Percentiles rank a stretch among this genome's conserved stretches.
Conservation (phyloP, 345 rosid genomes). For the Cochlearia excelsa region DNA sequence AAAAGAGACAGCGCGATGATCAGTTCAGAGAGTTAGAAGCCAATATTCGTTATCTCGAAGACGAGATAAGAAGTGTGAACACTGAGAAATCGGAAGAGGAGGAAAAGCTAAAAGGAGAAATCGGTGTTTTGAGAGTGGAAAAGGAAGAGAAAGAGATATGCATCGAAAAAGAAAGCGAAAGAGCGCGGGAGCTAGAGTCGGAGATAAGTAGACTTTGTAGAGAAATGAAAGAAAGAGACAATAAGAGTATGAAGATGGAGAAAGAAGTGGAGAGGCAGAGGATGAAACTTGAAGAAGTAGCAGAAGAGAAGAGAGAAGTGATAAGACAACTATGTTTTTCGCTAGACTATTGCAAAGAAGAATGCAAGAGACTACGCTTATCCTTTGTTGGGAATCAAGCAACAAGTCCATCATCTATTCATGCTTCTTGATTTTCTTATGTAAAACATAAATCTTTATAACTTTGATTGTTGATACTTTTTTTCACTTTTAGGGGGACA, state of each 20-base stretch:
- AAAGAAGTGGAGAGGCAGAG: slow-evolving; percentile 51
- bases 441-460: slow-evolving; percentile 26
- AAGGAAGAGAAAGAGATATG: slow-evolving; percentile 37
- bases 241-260: slow-evolving; percentile 47
- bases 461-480: slow-evolving; percentile 22
- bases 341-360: slow-evolving; percentile 54
- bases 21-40: slow-evolving; percentile 66
- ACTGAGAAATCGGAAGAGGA: slow-evolving; percentile 48
- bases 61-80: slow-evolving; percentile 49
- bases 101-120: slow-evolving; percentile 42
- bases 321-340: slow-evolving; percentile 76
- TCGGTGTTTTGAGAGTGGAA: slow-evolving; percentile 45
- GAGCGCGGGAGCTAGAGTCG: slow-evolving; percentile 29
- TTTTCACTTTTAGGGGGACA: slow-evolving; percentile 29
- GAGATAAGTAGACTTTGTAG: slow-evolving; percentile 26
- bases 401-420: slow-evolving; percentile 27
- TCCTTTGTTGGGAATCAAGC: slow-evolving; percentile 39
- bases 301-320: slow-evolving; percentile 72
- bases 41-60: slow-evolving; percentile 53
- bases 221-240: slow-evolving; percentile 21
- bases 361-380: slow-evolving; percentile 46
- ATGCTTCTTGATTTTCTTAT: slow-evolving; percentile 32
- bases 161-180: slow-evolving; percentile 39
- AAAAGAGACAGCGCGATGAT: slow-evolving; percentile 39
- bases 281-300: slow-evolving; percentile 48